phyloP scores from a whole-genome alignment of 2,329 filamentous ascomycete genomes.

The Penicillium polonicum region DNA sequence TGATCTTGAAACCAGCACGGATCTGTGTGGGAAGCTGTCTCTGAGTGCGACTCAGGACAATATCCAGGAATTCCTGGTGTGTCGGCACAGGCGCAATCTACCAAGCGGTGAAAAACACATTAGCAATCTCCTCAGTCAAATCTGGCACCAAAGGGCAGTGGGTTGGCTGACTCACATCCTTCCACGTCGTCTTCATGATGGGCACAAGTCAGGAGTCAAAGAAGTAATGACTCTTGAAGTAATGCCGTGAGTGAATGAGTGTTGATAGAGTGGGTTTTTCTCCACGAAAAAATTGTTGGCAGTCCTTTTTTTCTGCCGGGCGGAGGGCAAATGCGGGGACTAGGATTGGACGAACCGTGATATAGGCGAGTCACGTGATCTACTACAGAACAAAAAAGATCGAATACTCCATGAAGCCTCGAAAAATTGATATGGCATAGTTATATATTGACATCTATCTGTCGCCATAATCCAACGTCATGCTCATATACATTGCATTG shows the following conservation, averaged over 20 bases:
- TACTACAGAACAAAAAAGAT: not conserved
- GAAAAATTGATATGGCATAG: not conserved
- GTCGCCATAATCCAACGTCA: not conserved
- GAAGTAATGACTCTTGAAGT: constrained; percentile 27
- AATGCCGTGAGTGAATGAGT: constrained; percentile 21
- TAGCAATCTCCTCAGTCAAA: constrained; percentile 22
- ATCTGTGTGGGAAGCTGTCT: constrained; percentile 93
- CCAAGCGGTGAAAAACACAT: constrained; percentile 41
- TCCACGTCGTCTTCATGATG: constrained; percentile 61
- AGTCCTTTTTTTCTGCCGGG: constrained; percentile 28
- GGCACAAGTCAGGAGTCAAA: constrained; percentile 30
- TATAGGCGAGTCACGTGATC: constrained; percentile 21
- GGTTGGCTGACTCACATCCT: constrained; percentile 46
- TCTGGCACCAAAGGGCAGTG: not conserved
- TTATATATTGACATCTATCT: not conserved
- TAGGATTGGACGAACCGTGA: constrained; percentile 17
- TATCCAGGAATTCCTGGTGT: constrained; percentile 94
- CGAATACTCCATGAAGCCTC: not conserved
- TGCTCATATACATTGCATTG: constrained; percentile 23
- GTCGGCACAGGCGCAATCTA: constrained; percentile 82
- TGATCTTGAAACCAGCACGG: constrained; percentile 92
- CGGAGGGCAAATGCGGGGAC: constrained; percentile 22
- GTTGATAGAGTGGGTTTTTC: constrained; percentile 24
- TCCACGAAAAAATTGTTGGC: constrained; percentile 30
- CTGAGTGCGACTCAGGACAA: constrained; percentile 91